These are phyloP conservation scores for Paxillus ammoniavirescens DNA, from an alignment of 768 basidiomycete species.

Conservation along the genomic window DNA sequence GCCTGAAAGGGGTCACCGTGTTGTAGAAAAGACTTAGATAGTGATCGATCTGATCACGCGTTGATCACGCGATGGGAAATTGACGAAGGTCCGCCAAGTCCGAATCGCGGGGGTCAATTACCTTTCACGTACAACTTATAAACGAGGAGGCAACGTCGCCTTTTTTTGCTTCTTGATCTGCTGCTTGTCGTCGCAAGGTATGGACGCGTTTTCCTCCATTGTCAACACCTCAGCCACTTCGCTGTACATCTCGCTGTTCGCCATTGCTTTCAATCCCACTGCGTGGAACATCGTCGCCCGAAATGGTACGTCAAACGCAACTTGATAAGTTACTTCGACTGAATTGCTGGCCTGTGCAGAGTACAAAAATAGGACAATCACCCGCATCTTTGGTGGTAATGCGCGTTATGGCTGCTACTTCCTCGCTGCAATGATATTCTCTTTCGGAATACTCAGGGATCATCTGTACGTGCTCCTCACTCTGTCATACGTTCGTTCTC, in stretches of 20 bases:
- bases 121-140: not conserved
- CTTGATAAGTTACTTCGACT: not conserved
- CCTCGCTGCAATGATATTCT: slow-evolving; percentile 82
- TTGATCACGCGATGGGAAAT: too few species aligned
- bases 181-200: not conserved
- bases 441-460: slow-evolving; percentile 83
- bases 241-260: slow-evolving; percentile 59
- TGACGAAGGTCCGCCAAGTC: too few species aligned
- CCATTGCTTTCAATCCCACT: slow-evolving; percentile 87
- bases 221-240: slow-evolving; percentile 67
- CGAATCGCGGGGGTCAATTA: not conserved
- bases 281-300: slow-evolving; percentile 96
- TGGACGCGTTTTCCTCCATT: slow-evolving; percentile 29
- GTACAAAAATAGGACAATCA: slow-evolving; percentile 85
- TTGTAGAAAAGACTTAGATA: too few species aligned
- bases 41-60: too few species aligned
- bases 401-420: slow-evolving; percentile 80
- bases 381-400: slow-evolving; percentile 76
- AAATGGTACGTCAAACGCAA: slow-evolving; percentile 59
- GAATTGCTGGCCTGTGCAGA: slow-evolving; percentile 37
- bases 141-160: not conserved
- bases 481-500: not conserved
- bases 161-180: not conserved
- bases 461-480: slow-evolving; percentile 56
- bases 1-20: too few species aligned